Evolutionary conservation across 129 eudicot species (phyloP), one percentile per base, ranked within the genome.

Genomic region (Erigeron canadensis): DNA sequence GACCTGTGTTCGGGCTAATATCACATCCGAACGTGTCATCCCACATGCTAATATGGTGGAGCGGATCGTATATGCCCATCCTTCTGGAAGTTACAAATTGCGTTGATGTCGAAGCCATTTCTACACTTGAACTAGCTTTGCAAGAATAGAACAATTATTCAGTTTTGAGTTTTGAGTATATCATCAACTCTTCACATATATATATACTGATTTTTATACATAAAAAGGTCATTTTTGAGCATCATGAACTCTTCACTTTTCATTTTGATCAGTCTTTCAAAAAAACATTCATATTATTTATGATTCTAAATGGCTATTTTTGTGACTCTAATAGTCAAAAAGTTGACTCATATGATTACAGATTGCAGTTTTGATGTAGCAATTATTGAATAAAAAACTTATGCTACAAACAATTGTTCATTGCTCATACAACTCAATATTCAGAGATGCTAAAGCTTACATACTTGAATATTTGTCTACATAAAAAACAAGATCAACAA

Each of bases 1-100:
- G 79, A 5, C 48, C 86, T 2, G 77, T 46, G 45, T 74, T 82
- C 6, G 90, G 89, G 66, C 81, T 76, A 15, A 83, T 67, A 45
- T 84, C 82, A 16, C 86, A 84, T 71, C 80, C 85, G 11, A 84
- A 84, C 1, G 84, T 57, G 73, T 84, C 90, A 6, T 90, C 95
- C 99, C 96, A 89, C 83, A 86, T 86, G 89, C 87, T 83, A 23
- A 89, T 80, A 50, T 87, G 93, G 77, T 82, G 89, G 34, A 86
- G 83, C 1, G 96, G 89, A 73, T 94, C 96, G 40, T 81, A 87
- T 68, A 94, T 51, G 10, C 89, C 95, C 95, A 89, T 87, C 81
- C 86, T 82, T 80, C 90, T 80, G 8, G 96, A 77, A 4, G 85
- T 80, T 4, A 87, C 87, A 69, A 85, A 88, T 53, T 94, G 93